A percentile compares a stretch with the other conserved stretches of the same genome.
phyloP scores from a whole-genome alignment of 2,329 filamentous ascomycete species.

The Bipolaris cookei region DNA sequence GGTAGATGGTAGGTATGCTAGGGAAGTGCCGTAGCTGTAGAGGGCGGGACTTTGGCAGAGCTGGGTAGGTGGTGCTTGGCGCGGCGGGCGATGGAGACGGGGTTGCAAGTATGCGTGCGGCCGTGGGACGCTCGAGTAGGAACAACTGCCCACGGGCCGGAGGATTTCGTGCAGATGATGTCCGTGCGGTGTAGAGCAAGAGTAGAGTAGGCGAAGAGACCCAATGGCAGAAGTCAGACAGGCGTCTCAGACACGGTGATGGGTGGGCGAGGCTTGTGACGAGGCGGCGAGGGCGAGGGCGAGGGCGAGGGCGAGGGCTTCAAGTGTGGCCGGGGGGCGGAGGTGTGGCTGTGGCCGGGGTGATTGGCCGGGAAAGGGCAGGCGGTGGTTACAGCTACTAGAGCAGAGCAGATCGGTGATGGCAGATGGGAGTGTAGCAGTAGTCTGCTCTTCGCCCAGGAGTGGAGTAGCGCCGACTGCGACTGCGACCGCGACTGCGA shows the following conservation, averaged over 20 bases:
- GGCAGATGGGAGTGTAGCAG: constrained; percentile 11
- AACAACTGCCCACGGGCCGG: constrained; percentile 41
- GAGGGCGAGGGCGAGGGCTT: constrained; percentile 14
- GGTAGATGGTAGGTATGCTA: constrained; percentile 3
- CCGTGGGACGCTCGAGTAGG: constrained; percentile 4
- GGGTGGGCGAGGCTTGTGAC: constrained; percentile 48
- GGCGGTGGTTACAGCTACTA: constrained; percentile 9
- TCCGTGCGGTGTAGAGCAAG: constrained; percentile 32
- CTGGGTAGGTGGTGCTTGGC: constrained; percentile 5
- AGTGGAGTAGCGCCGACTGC: neutral
- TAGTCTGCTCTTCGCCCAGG: neutral
- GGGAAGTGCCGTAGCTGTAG: constrained; percentile 24
- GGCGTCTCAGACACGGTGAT: constrained; percentile 42
- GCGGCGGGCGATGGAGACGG: neutral
- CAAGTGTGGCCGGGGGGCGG: constrained; percentile 10
- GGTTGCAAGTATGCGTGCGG: neutral
- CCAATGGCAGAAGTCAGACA: constrained; percentile 49
- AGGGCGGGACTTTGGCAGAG: constrained; percentile 5
- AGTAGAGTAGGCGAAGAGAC: constrained; percentile 17
- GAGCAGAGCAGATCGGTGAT: constrained; percentile 5
- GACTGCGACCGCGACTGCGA: no score
- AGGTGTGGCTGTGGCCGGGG: constrained; percentile 28
- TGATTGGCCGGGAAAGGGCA: constrained; percentile 34
- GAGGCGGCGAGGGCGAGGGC: constrained; percentile 13
- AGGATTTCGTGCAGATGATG: constrained; percentile 63